These are phyloP conservation scores for Corallochytrium limacisporum DNA, from an alignment of 78 protist genomes.

Conservation along the genomic window DNA sequence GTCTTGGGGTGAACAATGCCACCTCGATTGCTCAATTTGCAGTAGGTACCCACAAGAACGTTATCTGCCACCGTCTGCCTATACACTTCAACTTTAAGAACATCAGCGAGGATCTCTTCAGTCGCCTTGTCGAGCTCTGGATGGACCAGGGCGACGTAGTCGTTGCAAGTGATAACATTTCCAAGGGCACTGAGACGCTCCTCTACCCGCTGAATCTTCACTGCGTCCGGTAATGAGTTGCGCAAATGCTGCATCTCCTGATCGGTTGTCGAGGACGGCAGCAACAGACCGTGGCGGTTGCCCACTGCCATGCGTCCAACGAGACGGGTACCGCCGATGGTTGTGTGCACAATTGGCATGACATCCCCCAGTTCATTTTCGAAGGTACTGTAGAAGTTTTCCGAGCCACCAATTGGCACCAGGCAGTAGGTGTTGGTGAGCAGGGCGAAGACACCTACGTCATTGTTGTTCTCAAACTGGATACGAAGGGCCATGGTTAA, in stretches of 20 bases:
- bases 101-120: conserved; percentile 90
- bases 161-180: conserved; percentile 89
- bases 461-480: conserved; percentile 86
- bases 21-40: conserved; percentile 82
- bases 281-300: conserved; percentile 88
- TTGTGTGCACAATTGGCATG: conserved; percentile 78
- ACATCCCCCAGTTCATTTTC: conserved; percentile 83
- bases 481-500: conserved; percentile 51
- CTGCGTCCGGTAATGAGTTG: conserved; percentile 92
- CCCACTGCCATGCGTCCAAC: conserved; percentile 87
- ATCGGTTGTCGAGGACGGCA: conserved; percentile 92
- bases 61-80: conserved; percentile 87
- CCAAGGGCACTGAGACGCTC: conserved; percentile 94
- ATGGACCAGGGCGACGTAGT: conserved; percentile 93
- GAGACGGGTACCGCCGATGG: conserved; percentile 73
- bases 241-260: conserved; percentile 93
- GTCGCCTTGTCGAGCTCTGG: conserved; percentile 93
- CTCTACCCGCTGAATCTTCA: conserved; percentile 79
- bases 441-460: conserved; percentile 93
- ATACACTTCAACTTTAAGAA: conserved; percentile 90
- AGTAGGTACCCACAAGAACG: conserved; percentile 88
- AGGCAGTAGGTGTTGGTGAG: conserved; percentile 95
- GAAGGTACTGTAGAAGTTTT: conserved; percentile 79
- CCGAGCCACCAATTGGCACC: conserved; percentile 77
- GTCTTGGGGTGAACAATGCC: conserved; percentile 90